Evolutionary conservation across 306 rosid genomes (phyloP).

Genomic region (Sphenostylis stenocarpa): DNA sequence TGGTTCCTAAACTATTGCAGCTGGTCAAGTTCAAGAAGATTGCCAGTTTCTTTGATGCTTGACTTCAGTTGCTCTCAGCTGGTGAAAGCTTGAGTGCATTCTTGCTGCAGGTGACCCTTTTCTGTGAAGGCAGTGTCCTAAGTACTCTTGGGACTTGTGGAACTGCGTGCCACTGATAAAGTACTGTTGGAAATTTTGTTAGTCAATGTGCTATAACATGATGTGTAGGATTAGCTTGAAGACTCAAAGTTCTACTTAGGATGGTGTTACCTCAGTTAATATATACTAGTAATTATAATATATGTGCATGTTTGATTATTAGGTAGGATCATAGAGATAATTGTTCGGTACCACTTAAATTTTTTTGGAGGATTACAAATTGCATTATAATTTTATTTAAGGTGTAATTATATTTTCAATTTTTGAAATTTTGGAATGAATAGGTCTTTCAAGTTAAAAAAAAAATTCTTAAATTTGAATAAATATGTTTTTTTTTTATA

Average conservation of each 20-base stretch:
- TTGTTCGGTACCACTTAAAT: no score
- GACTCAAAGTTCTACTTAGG: neutral
- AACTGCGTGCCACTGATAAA: neutral
- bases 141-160: neutral
- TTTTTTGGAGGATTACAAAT: no score
- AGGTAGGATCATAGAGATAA: no score
- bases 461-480: no score
- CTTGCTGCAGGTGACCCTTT: neutral
- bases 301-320: neutral
- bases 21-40: slow-evolving; percentile 73
- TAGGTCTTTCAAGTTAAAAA: no score
- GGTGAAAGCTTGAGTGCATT: neutral
- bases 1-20: slow-evolving; percentile 48
- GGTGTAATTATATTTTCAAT: no score
- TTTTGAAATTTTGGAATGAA: no score
- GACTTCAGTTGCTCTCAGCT: neutral
- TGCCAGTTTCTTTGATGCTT: slow-evolving; percentile 16
- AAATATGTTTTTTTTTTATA: no score
- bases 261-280: neutral
- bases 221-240: neutral
- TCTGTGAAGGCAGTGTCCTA: slow-evolving; percentile 3
- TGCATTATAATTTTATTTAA: no score
- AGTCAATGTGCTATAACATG: neutral
- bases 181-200: neutral
- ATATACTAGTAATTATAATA: neutral